Evolutionary conservation across 2,329 filamentous ascomycete genomes (phyloP), one percentile per base, ranked within the genome.

Genomic region (Alternaria metachromatica): DNA sequence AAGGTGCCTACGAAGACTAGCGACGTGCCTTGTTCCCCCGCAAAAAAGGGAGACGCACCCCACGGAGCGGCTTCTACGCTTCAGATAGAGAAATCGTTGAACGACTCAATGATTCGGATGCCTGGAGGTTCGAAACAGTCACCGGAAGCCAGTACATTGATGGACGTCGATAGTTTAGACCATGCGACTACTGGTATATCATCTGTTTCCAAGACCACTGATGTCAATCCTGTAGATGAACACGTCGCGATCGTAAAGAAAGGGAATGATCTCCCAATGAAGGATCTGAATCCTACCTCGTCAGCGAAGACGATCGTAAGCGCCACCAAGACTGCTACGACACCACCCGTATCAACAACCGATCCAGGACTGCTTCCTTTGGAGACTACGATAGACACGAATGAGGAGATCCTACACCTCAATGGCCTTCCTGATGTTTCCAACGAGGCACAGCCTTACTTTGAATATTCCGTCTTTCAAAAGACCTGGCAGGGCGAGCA

Each of bases 391-490:
- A 21, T 23, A 7, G n/a, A 20, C 6, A 21, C 25, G 10, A 51
- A 21, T 43, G 28, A 13, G 2, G 13, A 37, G 10, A 10, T 33
- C 25, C 23, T 54, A 8, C 6, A 11, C 23, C 45, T 55, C 6
- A 25, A 58, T 45, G 28, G 18, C 13, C 41, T n/a, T 20, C 11
- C 28, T 7, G 12, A 26, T 5, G 13, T 44, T 21, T 45, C 50
- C 23, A 18, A 46, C 18, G 51, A 55, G 25, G 63, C 68, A 25
- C 65, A 72, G n/a, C 57, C 70, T 5, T 76, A 72, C 48, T 75
- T 74, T 18, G 70, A 76, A 23, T 76, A 75, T 56, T 63, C 66
- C 1, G 37, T 75, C 9, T 66, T 64, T 10, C 66, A 74, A 20
- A 72, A 65, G 15, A n/a, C 62, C 1, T 72, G 71, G 68, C 51